Evolutionary conservation across 2,329 filamentous ascomycete species (phyloP).

Genomic region (Phialocephala sp.): DNA sequence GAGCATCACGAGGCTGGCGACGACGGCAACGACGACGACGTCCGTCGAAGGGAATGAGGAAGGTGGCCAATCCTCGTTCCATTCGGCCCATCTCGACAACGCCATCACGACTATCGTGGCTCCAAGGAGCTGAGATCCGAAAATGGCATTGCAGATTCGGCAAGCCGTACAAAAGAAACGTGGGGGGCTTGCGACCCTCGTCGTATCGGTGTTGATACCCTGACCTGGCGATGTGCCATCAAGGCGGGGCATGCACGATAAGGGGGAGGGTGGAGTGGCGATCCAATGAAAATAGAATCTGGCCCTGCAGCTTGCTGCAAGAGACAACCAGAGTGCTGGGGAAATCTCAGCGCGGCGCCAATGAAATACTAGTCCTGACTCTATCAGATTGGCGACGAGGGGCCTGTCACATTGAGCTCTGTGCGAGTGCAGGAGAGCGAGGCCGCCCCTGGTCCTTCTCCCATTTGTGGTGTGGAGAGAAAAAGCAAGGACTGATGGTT

Average conservation of each 20-base stretch:
- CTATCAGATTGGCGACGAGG: conserved; percentile 36
- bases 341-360: not conserved
- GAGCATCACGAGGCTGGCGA: conserved; percentile 14
- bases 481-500: conserved; percentile 26
- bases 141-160: conserved; percentile 22
- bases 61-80: conserved; percentile 11
- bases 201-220: conserved; percentile 1
- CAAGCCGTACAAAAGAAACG: conserved; percentile 24
- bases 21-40: conserved; percentile 11
- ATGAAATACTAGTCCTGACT: conserved; percentile 1
- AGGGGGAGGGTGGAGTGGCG: not conserved
- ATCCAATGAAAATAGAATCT: not conserved
- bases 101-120: conserved; percentile 21
- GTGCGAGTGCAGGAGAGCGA: conserved; percentile 34
- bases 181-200: conserved; percentile 20
- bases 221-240: conserved; percentile 3
- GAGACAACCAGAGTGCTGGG: conserved; percentile 15
- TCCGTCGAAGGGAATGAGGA: not conserved
- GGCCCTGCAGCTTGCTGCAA: conserved; percentile 11
- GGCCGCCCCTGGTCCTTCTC: conserved; percentile 4
- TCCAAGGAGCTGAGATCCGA: conserved; percentile 17
- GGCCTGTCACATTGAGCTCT: conserved; percentile 31
- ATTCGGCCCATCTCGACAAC: conserved; percentile 17
- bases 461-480: conserved; percentile 21
- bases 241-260: not conserved